Conservation (phyloP, 768 basidiomycete species). For the Chalciporus chontae region DNA sequence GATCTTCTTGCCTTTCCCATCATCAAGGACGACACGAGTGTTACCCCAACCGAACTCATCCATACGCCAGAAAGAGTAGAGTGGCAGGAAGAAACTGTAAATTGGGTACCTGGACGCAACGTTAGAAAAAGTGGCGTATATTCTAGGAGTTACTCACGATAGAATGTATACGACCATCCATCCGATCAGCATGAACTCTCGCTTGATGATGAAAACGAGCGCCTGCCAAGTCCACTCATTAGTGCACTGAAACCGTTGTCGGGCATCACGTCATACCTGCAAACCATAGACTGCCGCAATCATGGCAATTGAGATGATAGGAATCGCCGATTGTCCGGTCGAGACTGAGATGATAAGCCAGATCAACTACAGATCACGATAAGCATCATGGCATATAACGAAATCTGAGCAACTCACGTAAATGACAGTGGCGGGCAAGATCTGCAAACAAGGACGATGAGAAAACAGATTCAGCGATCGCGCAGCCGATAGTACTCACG, state of each 20-base stretch:
- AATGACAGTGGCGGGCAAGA: constrained; percentile 57
- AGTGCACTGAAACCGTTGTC: background rate
- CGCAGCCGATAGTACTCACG: constrained; percentile 29
- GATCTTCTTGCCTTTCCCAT: constrained; percentile 64
- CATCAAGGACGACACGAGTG: constrained; percentile 62
- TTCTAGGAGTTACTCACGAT: constrained; percentile 42
- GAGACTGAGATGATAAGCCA: constrained; percentile 62
- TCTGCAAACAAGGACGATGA: constrained; percentile 28
- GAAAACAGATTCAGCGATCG: constrained; percentile 7
- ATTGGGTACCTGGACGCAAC: constrained; percentile 49
- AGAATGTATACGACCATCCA: constrained; percentile 72
- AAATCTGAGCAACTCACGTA: constrained; percentile 41
- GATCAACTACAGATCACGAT: constrained; percentile 38
- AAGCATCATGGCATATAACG: constrained; percentile 5
- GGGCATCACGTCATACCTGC: constrained; percentile 37
- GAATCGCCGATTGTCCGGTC: constrained; percentile 48
- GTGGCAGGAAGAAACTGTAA: constrained; percentile 64
- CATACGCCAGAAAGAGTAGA: constrained; percentile 77
- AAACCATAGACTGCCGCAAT: constrained; percentile 68
- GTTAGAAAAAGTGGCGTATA: background rate
- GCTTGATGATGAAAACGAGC: constrained; percentile 66
- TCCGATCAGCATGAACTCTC: constrained; percentile 72
- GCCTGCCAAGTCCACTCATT: constrained; percentile 31
- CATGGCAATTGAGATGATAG: constrained; percentile 62
- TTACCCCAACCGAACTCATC: constrained; percentile 71